Base-by-base conservation (phyloP, 1,284 basidiomycete genomes). In the Malassezia equina region DNA sequence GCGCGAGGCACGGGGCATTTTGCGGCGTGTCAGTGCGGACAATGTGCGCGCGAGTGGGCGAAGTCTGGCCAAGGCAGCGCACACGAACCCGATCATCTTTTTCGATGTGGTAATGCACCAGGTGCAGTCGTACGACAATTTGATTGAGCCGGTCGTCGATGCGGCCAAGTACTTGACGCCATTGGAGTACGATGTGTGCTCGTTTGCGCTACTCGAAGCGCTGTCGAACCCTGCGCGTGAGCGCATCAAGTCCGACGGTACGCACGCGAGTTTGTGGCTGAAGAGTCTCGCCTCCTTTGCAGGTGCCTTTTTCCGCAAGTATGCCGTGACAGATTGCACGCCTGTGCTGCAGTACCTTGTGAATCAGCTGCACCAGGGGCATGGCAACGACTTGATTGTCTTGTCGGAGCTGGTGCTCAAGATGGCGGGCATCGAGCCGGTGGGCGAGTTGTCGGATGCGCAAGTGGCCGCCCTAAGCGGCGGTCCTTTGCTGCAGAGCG, bases 121-220 rank as follows among this genome's bases (percentile, higher is more conserved):
- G 76, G 86, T 96, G 55, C 91, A 91, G 83, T 85, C 89, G 17
- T 99, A 98, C 71, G 88, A 94, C 68, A 99, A 96, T 75, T 79
- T 98, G 59, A 89, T 89, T 15, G 81, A 82, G 42, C 88, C 90
- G 28, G 84, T 98, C 52, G 86, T 96, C 33, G 88, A 90, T 63
- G 85, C 86, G n/a, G 80, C 90, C 62, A 81, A 86, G 69, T 94
- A 88, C 76, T 82, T 91, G 58, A 90, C 87, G 1, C 84, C 84
- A 60, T 85, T 98, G 80, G 88, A 88, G 24, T 93, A 90, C 71
- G 94, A 98, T 70, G 86, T 95, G 12, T 81, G 96, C 19, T 83
- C 89, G 6, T 98, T 86, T 71, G 81, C 88, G 51, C 81, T 95
- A 57, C 78, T 99, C 55, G 90, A 95, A 62, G 86, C 88, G 0